Percentiles rank a stretch among this genome's conserved stretches.
These are phyloP conservation scores for Kodamaea kaohsiungensis DNA, from an alignment of 805 yeast species.

Conservation along the genomic window DNA sequence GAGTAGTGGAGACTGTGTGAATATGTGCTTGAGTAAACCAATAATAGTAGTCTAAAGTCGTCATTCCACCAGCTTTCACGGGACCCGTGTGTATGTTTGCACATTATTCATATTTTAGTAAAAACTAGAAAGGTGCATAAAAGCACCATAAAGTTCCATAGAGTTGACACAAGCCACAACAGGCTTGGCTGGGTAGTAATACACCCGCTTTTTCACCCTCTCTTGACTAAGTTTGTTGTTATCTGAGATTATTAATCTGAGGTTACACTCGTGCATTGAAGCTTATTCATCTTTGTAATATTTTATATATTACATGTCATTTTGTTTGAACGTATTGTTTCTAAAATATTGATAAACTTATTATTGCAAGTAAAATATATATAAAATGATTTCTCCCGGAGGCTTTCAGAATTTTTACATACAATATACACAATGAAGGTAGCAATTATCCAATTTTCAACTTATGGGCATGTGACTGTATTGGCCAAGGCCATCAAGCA, in stretches of 20 bases:
- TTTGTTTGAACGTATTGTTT: too few species aligned
- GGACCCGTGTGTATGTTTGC: background rate
- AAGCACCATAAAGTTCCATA: background rate
- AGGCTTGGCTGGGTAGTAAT: background rate
- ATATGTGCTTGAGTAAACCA: background rate
- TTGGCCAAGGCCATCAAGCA: slow-evolving; percentile 68
- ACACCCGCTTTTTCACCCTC: background rate
- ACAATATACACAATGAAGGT: slow-evolving; percentile 42
- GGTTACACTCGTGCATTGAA: background rate
- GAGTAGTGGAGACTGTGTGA: background rate
- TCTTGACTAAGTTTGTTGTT: background rate
- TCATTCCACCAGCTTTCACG: background rate
- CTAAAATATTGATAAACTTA: too few species aligned
- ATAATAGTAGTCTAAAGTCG: background rate
- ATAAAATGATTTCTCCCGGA: background rate
- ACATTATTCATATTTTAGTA: background rate
- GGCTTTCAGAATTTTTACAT: background rate
- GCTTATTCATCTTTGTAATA: background rate
- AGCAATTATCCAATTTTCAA: slow-evolving; percentile 77
- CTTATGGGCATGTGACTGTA: slow-evolving; percentile 74
- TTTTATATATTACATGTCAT: background rate
- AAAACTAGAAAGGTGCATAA: background rate
- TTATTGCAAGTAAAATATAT: background rate
- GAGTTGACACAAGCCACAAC: background rate
- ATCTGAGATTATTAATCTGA: background rate